Percentiles rank a stretch among this genome's conserved stretches.
These are phyloP conservation scores for Capsella rubella DNA, from an alignment of 441 rosid genomes.

Conservation along the genomic window DNA sequence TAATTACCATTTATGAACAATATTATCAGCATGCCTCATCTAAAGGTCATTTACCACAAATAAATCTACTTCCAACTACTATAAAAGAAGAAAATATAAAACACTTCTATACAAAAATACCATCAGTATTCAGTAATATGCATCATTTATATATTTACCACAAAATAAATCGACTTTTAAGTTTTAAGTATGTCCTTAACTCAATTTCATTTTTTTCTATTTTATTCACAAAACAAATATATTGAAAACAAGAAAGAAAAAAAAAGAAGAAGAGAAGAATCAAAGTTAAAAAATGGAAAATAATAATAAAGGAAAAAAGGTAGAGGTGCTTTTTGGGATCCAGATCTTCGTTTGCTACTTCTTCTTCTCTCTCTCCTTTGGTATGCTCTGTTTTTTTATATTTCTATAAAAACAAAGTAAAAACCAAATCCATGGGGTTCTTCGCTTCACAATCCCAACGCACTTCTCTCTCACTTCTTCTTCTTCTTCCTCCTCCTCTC, in stretches of 20 bases:
- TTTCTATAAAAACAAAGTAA: slow-evolving; percentile 75
- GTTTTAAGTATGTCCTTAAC: not conserved
- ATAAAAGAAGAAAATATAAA: not conserved
- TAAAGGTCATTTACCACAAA: not conserved
- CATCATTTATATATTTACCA: not conserved
- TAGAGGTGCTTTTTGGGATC: slow-evolving; percentile 64
- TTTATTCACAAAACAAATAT: not conserved
- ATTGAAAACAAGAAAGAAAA: not conserved
- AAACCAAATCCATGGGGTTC: slow-evolving; percentile 69
- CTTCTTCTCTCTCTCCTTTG: slow-evolving; percentile 15
- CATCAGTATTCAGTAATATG: not conserved
- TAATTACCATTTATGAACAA: not conserved
- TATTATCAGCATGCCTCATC: not conserved
- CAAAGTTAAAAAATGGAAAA: not conserved
- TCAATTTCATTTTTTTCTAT: not conserved
- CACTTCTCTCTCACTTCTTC: slow-evolving; percentile 48
- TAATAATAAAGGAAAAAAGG: slow-evolving; percentile 33
- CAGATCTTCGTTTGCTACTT: slow-evolving; percentile 68
- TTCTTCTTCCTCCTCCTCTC: slow-evolving; percentile 38
- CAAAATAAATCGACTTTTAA: not conserved
- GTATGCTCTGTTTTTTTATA: slow-evolving; percentile 43
- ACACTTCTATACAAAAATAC: not conserved
- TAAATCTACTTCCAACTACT: not conserved
- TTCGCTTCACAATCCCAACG: slow-evolving; percentile 91
- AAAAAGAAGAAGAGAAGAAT: not conserved